Evolutionary conservation across 1,139 yeast species (phyloP), one percentile per base, ranked within the genome.

Genomic region (Debaryomyces sp.): DNA sequence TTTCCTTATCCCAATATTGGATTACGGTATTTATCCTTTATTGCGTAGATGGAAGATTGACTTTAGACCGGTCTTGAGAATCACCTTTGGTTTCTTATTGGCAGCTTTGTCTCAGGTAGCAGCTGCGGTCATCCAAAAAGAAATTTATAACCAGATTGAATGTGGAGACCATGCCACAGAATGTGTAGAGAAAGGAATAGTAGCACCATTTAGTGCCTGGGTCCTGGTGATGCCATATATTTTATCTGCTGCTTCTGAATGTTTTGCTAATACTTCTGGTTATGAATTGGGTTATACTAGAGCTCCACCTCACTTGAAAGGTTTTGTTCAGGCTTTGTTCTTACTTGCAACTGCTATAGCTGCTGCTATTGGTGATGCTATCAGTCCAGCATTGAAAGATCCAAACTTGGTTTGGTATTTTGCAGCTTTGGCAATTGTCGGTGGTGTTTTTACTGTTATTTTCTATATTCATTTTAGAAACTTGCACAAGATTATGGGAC

Each of bases 271-370:
- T 52, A 80, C 84, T 46, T 83, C 90, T 15, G 87, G 83, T 49
- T 83, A 84, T 59, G 90, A 85, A 64, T 73, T 84, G 58, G 90
- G 91, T 8, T 86, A 84, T 64, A 78, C 88, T 2, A 77, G 86
- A 63, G 79, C 90, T 29, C 89, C 91, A 44, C 81, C 78, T 12
- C 72, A 77, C 43, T 82, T 85, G 87, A 83, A 84, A 63, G 83
- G 88, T 46, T 74, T 85, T 54, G 87, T 85, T 45, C 78, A 84
- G 81, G 83, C 91, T 6, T 64, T 86, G 50, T 84, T 84, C 71
- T 71, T 85, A 54, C 75, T 83, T 57, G 81, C 80, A 46, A 76
- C 77, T 47, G 87, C 90, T 8, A 60, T 84, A 45, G 71, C 85
- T 12, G 82, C 87, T 38, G 87, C 87, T 15, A 61, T 82, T 42